Base-by-base conservation (phyloP, 495 filamentous ascomycete species). In the Daldinia grandis region DNA sequence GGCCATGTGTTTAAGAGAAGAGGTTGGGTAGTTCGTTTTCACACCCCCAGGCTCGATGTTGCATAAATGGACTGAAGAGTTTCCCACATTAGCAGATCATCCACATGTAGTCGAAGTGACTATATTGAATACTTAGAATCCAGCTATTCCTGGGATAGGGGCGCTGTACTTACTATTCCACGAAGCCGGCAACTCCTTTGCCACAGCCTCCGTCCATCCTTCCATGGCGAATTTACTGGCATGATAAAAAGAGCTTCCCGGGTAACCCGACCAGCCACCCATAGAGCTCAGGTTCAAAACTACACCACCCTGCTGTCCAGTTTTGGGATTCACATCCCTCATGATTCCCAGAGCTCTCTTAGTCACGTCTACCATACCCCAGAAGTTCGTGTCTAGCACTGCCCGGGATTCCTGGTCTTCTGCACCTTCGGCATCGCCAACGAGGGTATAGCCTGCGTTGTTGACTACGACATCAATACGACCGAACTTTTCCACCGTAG, bases 381-480 rank as follows among this genome's bases (percentile, higher is more conserved):
- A 88, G 79, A 87, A 89, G 72, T 85, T 82, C 49, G 84, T 83
- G 24, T 87, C 86, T 56, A 88, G 67, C 38, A 83, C 62, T 4
- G 61, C 68, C n/a, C 80, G 81, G 6, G 79, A 74, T 51, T 81
- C 76, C 5, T 71, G 68, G 14, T 83, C 80, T 0, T 72, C 66
- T 17, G 84, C 74, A 27, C 75, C 75, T 69, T 88, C 86, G 10
- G 82, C 80, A 58, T 82, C 82, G 5, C 84, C 85, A 12, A 63
- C 47, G 5, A 84, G 76, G 5, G 76, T 69, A 65, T 86, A 86
- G 19, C 86, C 86, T 3, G 86, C 86, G 54, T 88, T 89, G 78
- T 88, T 88, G 67, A 88, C 82, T 19, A 87, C 72, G 19, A 88
- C 81, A 58, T 89, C 85, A 61, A 89, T 78, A 37, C 81, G 82